Percentiles rank a stretch among this genome's conserved stretches.
Evolutionary conservation across 1,284 basidiomycete species (phyloP).

Genomic region (Apiotrichum mycotoxinovorans): DNA sequence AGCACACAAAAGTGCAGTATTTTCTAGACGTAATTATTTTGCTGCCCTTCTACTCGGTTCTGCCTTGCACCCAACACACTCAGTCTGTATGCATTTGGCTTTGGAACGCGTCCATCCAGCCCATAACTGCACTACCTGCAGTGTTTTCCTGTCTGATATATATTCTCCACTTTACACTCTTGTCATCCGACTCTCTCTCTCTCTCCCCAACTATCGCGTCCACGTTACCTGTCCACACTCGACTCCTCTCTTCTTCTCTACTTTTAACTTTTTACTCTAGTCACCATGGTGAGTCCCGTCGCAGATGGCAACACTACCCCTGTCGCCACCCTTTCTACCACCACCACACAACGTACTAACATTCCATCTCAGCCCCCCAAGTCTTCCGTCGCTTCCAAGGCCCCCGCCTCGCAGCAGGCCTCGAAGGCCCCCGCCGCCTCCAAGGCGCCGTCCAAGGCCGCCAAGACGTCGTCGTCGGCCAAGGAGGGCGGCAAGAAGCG

Average conservation of each 20-base stretch:
- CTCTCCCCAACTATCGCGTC: not conserved
- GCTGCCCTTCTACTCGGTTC: too few relatives aligned
- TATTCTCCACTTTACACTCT: not conserved
- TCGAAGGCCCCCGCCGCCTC: slow-evolving; percentile 53
- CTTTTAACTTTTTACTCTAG: not conserved
- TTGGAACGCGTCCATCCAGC: too few relatives aligned
- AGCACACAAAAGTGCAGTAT: too few relatives aligned
- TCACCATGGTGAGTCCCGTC: slow-evolving; percentile 3
- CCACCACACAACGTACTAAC: slow-evolving; percentile 37
- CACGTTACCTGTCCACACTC: not conserved
- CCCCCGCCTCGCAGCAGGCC: slow-evolving; percentile 61
- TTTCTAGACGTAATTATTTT: too few relatives aligned
- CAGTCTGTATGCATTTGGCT: too few relatives aligned
- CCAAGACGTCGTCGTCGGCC: slow-evolving; percentile 64
- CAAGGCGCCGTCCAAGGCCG: slow-evolving; percentile 59
- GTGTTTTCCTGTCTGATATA: not conserved
- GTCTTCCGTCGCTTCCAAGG: slow-evolving; percentile 51
- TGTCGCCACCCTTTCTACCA: not conserved
- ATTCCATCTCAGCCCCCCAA: slow-evolving; percentile 44
- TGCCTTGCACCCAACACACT: too few relatives aligned
- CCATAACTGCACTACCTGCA: too few relatives aligned
- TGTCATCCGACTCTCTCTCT: not conserved
- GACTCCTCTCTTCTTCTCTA: not conserved
- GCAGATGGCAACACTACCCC: too few relatives aligned
- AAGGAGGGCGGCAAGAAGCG: slow-evolving; percentile 78